A percentile compares a stretch with the other conserved stretches of the same genome.
Evolutionary conservation across 2,329 filamentous ascomycete genomes (phyloP).

Genomic region (Botrytis porri): DNA sequence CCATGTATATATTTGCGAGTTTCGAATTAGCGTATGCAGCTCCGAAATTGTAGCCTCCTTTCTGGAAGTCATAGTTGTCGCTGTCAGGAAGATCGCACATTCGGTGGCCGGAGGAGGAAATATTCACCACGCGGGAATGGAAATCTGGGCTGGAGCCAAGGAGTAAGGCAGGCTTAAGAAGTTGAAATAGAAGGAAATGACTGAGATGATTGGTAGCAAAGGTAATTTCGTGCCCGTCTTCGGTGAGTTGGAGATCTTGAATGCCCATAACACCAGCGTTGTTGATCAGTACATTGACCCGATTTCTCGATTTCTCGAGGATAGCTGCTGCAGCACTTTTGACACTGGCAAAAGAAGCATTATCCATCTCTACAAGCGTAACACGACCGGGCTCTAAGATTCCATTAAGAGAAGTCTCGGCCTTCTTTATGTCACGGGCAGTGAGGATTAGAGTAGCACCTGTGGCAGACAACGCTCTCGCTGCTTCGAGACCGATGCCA

Average conservation of each 20-base stretch:
- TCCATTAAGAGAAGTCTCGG: neutral
- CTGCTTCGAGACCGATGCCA: neutral
- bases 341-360: neutral
- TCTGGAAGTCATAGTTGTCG: neutral
- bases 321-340: neutral
- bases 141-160: constrained; percentile 27
- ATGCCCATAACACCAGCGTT: constrained; percentile 17
- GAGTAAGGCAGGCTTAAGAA: constrained; percentile 46
- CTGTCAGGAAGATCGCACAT: neutral
- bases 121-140: constrained; percentile 18
- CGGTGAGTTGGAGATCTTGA: constrained; percentile 38
- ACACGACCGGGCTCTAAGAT: neutral
- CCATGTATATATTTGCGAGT: neutral
- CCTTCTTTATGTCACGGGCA: neutral
- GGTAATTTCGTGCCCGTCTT: constrained; percentile 49
- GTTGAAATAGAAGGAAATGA: constrained; percentile 52
- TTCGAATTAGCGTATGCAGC: neutral
- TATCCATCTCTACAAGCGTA: neutral
- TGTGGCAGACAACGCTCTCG: neutral
- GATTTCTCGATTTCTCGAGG: constrained; percentile 24
- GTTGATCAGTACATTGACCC: neutral
- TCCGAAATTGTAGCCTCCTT: neutral
- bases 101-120: neutral
- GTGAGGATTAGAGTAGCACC: neutral
- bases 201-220: constrained; percentile 52